A percentile compares a stretch with the other conserved stretches of the same genome.
Evolutionary conservation across 2,329 filamentous ascomycete species (phyloP).

Genomic region (Hymenoscyphus albidus): DNA sequence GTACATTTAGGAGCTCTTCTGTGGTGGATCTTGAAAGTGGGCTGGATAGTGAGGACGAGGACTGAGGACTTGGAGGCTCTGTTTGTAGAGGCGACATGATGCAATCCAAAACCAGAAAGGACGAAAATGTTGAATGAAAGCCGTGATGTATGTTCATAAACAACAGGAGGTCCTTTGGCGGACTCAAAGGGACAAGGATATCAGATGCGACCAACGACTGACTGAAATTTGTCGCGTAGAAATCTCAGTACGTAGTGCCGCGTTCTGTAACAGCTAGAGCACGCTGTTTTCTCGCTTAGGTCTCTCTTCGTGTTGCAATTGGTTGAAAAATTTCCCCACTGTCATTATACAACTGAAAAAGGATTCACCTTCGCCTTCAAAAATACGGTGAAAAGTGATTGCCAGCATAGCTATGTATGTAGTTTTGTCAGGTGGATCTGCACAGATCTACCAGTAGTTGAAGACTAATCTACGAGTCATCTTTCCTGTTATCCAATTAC

Average conservation of each 20-base stretch:
- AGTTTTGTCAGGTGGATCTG: background rate
- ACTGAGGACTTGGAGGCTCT: constrained; percentile 12
- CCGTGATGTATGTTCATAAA: background rate
- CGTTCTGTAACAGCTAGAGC: too few species aligned
- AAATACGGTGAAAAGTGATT: background rate
- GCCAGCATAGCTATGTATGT: background rate
- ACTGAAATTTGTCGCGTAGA: background rate
- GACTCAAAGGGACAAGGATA: background rate
- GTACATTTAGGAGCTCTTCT: constrained; percentile 26
- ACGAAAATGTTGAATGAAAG: background rate
- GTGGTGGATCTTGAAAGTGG: constrained; percentile 15
- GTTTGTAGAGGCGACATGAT: constrained; percentile 13
- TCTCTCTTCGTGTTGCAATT: too few species aligned
- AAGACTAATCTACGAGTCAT: background rate
- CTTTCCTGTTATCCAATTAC: background rate
- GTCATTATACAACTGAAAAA: too few species aligned
- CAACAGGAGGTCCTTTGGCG: background rate
- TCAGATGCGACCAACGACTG: background rate
- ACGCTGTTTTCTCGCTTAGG: too few species aligned
- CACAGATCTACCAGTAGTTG: background rate
- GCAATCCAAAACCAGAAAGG: too few species aligned
- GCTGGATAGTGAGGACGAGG: constrained; percentile 6
- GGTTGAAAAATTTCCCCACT: too few species aligned
- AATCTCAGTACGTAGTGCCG: too few species aligned
- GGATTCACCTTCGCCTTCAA: too few species aligned